Evolutionary conservation across 2,329 filamentous ascomycete genomes (phyloP).

Genomic region (Stromatinia cepivora): DNA sequence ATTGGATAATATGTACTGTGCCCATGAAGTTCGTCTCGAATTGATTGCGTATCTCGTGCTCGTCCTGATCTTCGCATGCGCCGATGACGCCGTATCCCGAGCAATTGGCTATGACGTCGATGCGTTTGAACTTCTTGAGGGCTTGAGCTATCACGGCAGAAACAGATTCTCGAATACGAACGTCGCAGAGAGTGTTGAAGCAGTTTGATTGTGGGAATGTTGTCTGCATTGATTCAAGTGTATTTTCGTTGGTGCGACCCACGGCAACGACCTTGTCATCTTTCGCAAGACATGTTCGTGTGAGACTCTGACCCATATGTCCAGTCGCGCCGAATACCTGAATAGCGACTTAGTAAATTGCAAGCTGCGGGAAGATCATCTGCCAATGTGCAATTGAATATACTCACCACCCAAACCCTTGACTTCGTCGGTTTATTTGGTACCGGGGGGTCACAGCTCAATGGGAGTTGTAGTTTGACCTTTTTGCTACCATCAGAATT

Average conservation of each 20-base stretch:
- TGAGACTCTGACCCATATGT: slow-evolving; percentile 89
- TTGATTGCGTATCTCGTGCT: slow-evolving; percentile 90
- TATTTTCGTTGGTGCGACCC: slow-evolving; percentile 78
- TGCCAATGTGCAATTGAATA: background rate
- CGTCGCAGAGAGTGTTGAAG: slow-evolving; percentile 83
- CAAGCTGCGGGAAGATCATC: background rate
- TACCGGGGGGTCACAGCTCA: slow-evolving; percentile 82
- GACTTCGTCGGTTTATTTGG: slow-evolving; percentile 68
- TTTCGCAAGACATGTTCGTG: slow-evolving; percentile 76
- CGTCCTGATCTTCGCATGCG: slow-evolving; percentile 94
- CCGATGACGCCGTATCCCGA: slow-evolving; percentile 95
- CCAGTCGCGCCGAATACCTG: slow-evolving; percentile 95
- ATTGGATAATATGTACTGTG: slow-evolving; percentile 87
- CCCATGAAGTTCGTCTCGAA: slow-evolving; percentile 99
- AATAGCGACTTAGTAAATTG: slow-evolving; percentile 17
- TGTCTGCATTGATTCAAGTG: slow-evolving; percentile 67
- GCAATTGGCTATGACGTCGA: slow-evolving; percentile 91
- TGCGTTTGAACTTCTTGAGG: slow-evolving; percentile 72
- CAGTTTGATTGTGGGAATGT: slow-evolving; percentile 66
- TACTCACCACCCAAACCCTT: slow-evolving; percentile 82
- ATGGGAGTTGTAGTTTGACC: slow-evolving; percentile 64
- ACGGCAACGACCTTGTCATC: slow-evolving; percentile 85
- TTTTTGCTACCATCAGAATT: slow-evolving; percentile 31
- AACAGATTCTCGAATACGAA: slow-evolving; percentile 79
- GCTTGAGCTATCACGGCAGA: slow-evolving; percentile 67